Evolutionary conservation across 2,329 filamentous ascomycete species (phyloP).

Genomic region (Drechslerella dactyloides): DNA sequence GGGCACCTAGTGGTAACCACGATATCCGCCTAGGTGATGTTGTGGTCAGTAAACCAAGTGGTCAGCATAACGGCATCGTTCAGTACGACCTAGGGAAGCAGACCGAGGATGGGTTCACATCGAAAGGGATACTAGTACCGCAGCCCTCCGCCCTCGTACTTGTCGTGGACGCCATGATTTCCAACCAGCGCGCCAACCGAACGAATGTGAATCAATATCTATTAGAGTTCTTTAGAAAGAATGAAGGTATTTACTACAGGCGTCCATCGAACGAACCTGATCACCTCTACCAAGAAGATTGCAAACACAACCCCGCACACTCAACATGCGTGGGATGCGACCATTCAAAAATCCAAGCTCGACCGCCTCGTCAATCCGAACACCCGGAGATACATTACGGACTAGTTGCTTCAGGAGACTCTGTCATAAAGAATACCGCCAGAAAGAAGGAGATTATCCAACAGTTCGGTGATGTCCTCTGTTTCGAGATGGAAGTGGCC

Average conservation of each 20-base stretch:
- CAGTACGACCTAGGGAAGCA: slow-evolving; percentile 25
- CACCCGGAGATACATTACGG: slow-evolving; percentile 22
- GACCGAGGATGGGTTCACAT: slow-evolving; percentile 11
- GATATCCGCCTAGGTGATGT: slow-evolving; percentile 50
- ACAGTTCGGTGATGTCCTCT: slow-evolving; percentile 1
- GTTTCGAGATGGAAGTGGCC: slow-evolving; percentile 52
- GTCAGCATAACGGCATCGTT: slow-evolving; percentile 10
- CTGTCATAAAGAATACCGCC: slow-evolving; percentile 12
- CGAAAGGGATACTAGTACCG: slow-evolving; percentile 11
- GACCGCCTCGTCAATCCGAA: neutral
- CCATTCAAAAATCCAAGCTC: neutral
- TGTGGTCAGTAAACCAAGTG: slow-evolving; percentile 48
- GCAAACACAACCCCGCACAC: slow-evolving; percentile 1
- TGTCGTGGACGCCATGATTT: slow-evolving; percentile 10
- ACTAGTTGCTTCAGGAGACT: slow-evolving; percentile 23
- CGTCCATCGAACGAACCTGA: slow-evolving; percentile 11
- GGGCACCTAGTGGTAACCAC: slow-evolving; percentile 38
- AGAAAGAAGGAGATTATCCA: neutral
- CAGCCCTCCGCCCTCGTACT: slow-evolving; percentile 2
- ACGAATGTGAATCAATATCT: slow-evolving; percentile 13
- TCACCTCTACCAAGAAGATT: slow-evolving; percentile 12
- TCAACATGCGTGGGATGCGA: slow-evolving; percentile 10
- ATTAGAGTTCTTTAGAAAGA: neutral
- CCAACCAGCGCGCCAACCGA: neutral
- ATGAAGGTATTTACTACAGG: neutral